phyloP scores from a whole-genome alignment of 371 early-diverging fungal species.

The Quaeritorhiza haematococci region DNA sequence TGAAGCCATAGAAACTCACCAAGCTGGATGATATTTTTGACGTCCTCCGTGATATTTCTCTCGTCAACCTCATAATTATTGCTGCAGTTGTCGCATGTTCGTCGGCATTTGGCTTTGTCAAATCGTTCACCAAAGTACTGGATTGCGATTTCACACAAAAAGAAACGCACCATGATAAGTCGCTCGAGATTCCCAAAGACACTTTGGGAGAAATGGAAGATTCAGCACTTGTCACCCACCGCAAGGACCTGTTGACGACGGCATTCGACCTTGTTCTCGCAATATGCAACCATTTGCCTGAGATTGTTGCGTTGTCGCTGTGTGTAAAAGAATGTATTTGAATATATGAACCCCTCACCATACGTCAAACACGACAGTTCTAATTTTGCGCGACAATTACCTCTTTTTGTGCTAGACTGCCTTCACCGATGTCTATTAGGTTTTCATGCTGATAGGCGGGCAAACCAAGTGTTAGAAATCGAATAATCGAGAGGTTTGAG shows the following conservation, averaged over 20 bases:
- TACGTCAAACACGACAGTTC: too few relatives aligned
- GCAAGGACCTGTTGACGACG: constrained; percentile 85
- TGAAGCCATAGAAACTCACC: constrained; percentile 9
- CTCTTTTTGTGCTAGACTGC: constrained; percentile 78
- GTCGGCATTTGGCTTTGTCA: constrained; percentile 58
- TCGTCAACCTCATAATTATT: constrained; percentile 2
- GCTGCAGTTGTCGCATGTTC: constrained; percentile 94
- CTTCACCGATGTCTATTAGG: constrained; percentile 88
- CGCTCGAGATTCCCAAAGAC: neutral
- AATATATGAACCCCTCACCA: neutral
- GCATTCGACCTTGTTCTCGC: constrained; percentile 93
- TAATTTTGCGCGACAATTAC: constrained; percentile 14
- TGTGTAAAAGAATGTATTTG: neutral
- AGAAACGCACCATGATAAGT: neutral
- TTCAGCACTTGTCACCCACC: constrained; percentile 8
- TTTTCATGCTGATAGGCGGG: constrained; percentile 40
- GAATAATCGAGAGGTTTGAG: neutral
- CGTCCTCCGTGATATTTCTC: constrained; percentile 45
- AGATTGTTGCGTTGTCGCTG: constrained; percentile 76
- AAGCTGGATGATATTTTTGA: constrained; percentile 47
- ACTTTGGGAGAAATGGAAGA: neutral
- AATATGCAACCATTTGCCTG: constrained; percentile 83
- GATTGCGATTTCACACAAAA: too few relatives aligned
- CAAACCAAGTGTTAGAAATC: neutral
- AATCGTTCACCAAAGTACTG: constrained; percentile 94